These are phyloP conservation scores for Gnaphalium uliginosum DNA, from an alignment of 129 eudicot species.

Conservation along the genomic window DNA sequence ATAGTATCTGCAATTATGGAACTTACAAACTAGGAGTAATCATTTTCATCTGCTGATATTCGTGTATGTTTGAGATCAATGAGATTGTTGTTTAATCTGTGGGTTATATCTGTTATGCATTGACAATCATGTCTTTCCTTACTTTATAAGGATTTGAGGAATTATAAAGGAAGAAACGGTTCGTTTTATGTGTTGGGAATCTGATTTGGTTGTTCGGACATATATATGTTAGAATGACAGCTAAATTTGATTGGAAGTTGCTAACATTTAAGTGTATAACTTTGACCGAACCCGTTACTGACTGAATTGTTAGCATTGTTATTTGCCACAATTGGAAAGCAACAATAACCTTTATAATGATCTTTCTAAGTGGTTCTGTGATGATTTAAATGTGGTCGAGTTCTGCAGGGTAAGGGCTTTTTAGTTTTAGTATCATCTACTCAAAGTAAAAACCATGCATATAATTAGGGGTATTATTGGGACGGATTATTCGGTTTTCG, in stretches of 20 bases:
- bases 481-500: no score
- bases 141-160: slow-evolving; percentile 17
- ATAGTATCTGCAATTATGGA: slow-evolving; percentile 93
- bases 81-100: slow-evolving; percentile 1
- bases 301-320: no score
- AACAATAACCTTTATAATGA: no score
- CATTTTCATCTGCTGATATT: background rate
- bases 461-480: no score
- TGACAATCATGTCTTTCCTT: slow-evolving; percentile 5
- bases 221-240: background rate
- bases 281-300: background rate
- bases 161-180: slow-evolving; percentile 12
- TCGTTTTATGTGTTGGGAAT: slow-evolving; percentile 8
- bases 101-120: slow-evolving; percentile 18
- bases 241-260: no score
- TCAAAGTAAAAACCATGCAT: no score
- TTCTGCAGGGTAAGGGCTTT: no score
- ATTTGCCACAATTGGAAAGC: no score
- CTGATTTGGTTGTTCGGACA: background rate
- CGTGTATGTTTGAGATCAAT: slow-evolving; percentile 12
- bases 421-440: no score
- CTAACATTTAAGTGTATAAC: background rate
- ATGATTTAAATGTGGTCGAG: no score
- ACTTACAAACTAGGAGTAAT: slow-evolving; percentile 55
- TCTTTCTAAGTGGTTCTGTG: no score